Evolutionary conservation across 148 eudicot genomes (phyloP).

Genomic region (Cornus florida): DNA sequence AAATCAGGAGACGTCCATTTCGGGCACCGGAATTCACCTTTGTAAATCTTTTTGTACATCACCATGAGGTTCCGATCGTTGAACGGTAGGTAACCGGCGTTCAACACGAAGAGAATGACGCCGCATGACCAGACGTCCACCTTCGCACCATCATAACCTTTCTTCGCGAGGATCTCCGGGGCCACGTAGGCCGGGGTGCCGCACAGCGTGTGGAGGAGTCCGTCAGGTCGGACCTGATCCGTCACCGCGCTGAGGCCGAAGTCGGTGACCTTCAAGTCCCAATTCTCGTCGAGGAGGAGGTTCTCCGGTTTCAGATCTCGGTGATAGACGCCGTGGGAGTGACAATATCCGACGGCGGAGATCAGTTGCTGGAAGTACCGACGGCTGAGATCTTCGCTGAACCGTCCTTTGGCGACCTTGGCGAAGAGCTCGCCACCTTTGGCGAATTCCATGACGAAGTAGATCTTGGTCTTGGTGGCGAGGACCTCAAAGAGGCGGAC

Average conservation of each 20-base stretch:
- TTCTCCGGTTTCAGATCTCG: constrained; percentile 10
- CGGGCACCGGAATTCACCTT: constrained; percentile 6
- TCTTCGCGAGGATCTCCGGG: constrained; percentile 12
- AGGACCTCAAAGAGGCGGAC: constrained; percentile 9
- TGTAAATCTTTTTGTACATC: constrained; percentile 24
- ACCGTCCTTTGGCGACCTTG: constrained; percentile 12
- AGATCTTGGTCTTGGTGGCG: constrained; percentile 11
- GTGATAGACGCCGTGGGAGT: constrained; percentile 12
- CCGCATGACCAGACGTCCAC: constrained; percentile 29
- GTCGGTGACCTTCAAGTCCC: constrained; percentile 8
- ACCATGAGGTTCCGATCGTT: constrained; percentile 21
- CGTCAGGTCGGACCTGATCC: constrained; percentile 13
- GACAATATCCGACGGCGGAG: constrained; percentile 14
- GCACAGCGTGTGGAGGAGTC: constrained; percentile 22
- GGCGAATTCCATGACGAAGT: constrained; percentile 14
- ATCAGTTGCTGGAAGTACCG: constrained; percentile 14
- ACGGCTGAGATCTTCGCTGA: constrained; percentile 18
- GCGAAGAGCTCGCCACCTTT: constrained; percentile 16
- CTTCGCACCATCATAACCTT: constrained; percentile 24
- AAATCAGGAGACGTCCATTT: constrained; percentile 21
- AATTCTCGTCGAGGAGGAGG: constrained; percentile 13
- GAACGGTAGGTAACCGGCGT: constrained; percentile 21
- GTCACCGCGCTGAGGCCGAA: constrained; percentile 16
- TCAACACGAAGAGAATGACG: constrained; percentile 19
- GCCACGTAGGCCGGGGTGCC: constrained; percentile 24